A percentile compares a stretch with the other conserved stretches of the same genome.
Conservation (phyloP, 1,284 basidiomycete species). For the Boletus holoroseus region DNA sequence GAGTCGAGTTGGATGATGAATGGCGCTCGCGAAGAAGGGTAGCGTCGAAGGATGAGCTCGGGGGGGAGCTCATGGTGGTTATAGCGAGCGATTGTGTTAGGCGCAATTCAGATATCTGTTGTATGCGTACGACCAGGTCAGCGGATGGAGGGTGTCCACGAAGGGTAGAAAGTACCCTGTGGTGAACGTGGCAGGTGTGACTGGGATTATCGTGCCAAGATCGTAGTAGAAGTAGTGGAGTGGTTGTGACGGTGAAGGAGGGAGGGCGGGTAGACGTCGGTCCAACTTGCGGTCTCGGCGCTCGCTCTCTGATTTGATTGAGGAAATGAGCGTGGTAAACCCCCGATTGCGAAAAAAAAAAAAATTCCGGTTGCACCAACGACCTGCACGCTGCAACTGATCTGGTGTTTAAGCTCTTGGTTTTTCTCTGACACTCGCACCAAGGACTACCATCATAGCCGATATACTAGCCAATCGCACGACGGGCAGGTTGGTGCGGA, state of each 20-base stretch:
- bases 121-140: neutral
- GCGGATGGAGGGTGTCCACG: neutral
- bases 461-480: too few species aligned
- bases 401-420: too few species aligned
- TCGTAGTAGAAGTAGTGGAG: neutral
- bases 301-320: slow-evolving; percentile 1
- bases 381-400: too few species aligned
- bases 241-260: neutral
- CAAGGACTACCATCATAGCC: too few species aligned
- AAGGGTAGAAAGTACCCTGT: neutral
- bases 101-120: neutral
- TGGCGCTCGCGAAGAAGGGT: slow-evolving; percentile 25
- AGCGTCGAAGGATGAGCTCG: slow-evolving; percentile 13
- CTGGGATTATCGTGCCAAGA: slow-evolving; percentile 1
- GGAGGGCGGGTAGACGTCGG: neutral
- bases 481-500: neutral
- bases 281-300: neutral
- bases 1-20: slow-evolving; percentile 25
- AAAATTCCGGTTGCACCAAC: neutral
- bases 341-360: neutral
- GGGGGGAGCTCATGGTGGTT: slow-evolving; percentile 18
- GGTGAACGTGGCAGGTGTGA: neutral
- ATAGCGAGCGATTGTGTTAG: neutral
- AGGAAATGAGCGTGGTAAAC: neutral
- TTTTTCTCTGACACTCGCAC: too few species aligned